These are phyloP conservation scores for Rhodotorula sp. DNA, from an alignment of 1,284 basidiomycete species.

Conservation along the genomic window DNA sequence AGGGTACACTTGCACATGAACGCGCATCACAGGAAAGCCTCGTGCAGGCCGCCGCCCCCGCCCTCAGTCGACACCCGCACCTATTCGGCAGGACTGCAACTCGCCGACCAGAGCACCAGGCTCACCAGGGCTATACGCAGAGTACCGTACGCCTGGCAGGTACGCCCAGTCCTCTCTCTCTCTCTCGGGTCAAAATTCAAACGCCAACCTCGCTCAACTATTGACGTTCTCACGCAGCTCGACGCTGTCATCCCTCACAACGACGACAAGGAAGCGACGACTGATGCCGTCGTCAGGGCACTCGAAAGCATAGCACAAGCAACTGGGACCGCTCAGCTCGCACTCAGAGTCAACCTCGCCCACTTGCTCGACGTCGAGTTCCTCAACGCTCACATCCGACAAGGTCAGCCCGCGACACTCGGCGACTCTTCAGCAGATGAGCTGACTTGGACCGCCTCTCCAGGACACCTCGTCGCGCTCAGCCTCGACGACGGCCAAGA, in stretches of 20 bases:
- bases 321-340: not conserved
- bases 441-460: not conserved
- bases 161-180: not conserved
- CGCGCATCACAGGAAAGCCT: constrained; percentile 33
- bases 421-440: no score
- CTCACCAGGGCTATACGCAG: not conserved
- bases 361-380: constrained; percentile 28
- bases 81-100: not conserved
- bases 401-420: constrained; percentile 6
- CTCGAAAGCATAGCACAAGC: constrained; percentile 5
- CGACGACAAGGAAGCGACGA: no score
- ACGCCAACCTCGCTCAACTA: not conserved
- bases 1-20: constrained; percentile 12
- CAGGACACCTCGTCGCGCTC: constrained; percentile 31
- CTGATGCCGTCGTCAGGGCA: not conserved
- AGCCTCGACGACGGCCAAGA: constrained; percentile 15
- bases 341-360: constrained; percentile 21
- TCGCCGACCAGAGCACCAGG: no score
- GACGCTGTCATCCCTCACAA: constrained; percentile 19
- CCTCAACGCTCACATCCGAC: constrained; percentile 23
- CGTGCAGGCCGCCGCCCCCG: constrained; percentile 3
- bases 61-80: not conserved
- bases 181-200: not conserved
- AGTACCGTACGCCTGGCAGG: constrained; percentile 31
- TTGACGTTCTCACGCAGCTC: constrained; percentile 9